A percentile compares a stretch with the other conserved stretches of the same genome.
phyloP scores from a whole-genome alignment of 352 stramenopile genomes.

The Peronosclerospora sorghi region DNA sequence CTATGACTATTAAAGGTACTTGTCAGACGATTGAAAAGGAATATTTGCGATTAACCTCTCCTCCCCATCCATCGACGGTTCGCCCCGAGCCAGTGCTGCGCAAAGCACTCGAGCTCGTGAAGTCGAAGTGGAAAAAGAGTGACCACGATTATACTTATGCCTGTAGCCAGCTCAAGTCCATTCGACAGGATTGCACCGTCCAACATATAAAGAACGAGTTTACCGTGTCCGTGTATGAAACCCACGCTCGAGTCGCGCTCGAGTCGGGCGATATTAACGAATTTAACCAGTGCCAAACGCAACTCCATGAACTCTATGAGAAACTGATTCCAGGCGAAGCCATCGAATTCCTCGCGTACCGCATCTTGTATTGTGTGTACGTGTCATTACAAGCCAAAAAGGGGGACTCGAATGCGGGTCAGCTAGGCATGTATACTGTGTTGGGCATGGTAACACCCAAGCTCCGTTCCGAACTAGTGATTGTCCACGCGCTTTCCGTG shows the following conservation, averaged over 20 bases:
- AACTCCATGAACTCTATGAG: conserved; percentile 84
- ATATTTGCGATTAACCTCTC: conserved; percentile 95
- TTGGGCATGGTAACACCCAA: conserved; percentile 41
- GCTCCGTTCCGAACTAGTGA: conserved; percentile 38
- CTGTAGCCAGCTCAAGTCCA: conserved; percentile 98
- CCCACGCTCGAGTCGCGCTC: conserved; percentile 92
- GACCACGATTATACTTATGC: conserved; percentile 90
- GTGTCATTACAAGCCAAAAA: conserved; percentile 83
- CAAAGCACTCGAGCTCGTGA: conserved; percentile 78
- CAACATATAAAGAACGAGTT: conserved; percentile 95
- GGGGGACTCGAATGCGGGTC: conserved; percentile 66
- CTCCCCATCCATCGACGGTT: conserved; percentile 91
- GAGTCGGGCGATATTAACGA: conserved; percentile 93
- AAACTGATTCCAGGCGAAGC: conserved; percentile 56
- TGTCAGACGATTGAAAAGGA: conserved; percentile 95
- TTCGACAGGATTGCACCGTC: conserved; percentile 97
- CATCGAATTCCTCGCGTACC: conserved; percentile 81
- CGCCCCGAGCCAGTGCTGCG: conserved; percentile 88
- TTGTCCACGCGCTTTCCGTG: conserved; percentile 67
- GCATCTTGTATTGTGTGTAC: conserved; percentile 87
- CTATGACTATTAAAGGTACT: conserved; percentile 91
- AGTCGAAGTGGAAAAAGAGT: conserved; percentile 79
- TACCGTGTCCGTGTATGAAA: conserved; percentile 96
- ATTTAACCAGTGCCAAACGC: conserved; percentile 92
- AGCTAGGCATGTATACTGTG: conserved; percentile 80